Conservation (phyloP, 169 alveolate genomes). For the Eimeria necatrix region DNA sequence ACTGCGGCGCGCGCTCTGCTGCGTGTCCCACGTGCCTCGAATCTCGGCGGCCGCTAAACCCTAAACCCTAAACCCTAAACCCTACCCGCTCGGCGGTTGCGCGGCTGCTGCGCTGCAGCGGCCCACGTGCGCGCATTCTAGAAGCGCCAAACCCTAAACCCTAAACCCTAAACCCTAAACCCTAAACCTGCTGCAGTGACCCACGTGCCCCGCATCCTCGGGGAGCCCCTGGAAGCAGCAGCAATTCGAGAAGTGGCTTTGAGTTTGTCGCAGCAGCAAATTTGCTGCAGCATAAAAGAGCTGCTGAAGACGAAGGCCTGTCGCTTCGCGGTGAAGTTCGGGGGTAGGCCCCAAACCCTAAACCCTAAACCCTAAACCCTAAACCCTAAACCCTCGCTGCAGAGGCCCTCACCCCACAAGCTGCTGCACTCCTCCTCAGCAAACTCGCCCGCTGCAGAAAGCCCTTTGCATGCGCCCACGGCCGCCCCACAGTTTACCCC, state of each 20-base stretch:
- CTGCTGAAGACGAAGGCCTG: background rate
- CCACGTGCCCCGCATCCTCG: background rate
- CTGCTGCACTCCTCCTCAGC: background rate
- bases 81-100: too few species aligned
- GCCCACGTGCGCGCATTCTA: too few species aligned
- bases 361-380: background rate
- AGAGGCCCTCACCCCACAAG: background rate
- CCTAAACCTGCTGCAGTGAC: background rate
- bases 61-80: too few species aligned
- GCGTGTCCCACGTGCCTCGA: too few species aligned
- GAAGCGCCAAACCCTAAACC: too few species aligned
- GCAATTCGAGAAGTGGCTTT: background rate
- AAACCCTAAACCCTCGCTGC: too few species aligned
- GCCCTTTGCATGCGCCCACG: background rate
- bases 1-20: too few species aligned
- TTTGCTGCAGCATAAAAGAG: background rate
- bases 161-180: background rate
- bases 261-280: background rate
- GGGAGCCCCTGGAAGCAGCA: conserved; percentile 5
- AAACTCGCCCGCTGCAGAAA: background rate
- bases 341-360: background rate
- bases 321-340: background rate
- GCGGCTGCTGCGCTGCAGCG: too few species aligned
- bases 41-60: too few species aligned
- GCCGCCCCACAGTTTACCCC: background rate